Base-by-base conservation (phyloP, 345 rosid species). In the Luvunga scandens region DNA sequence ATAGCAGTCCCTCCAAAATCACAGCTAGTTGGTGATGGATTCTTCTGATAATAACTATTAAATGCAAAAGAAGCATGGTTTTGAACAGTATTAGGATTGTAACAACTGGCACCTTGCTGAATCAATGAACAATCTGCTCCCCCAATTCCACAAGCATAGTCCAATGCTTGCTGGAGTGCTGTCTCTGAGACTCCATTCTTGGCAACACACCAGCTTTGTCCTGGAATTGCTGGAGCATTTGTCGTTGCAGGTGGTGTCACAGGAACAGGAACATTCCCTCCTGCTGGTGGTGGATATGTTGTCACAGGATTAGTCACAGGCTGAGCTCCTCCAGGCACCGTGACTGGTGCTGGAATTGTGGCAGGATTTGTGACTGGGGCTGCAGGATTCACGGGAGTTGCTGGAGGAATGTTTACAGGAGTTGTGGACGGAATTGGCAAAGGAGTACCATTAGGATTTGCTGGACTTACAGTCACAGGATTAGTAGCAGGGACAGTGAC, bases 141-240 rank as follows among this genome's bases (percentile, higher is more conserved):
- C 73, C 95, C 97, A 16, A 80, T 76, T 18, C 99, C 99, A 50
- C 99, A 97, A 0, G 99, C 99, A 77, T 94, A 97, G 82, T 97
- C 98, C 81, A 97, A 86, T 18, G 90, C 99, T 7, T 81, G 50
- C 78, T 97, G 99, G 55, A 94, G 84, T 9, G 89, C 78, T 45
- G 79, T 75, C 80, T 89, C 89, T 5, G 86, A 30, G 1, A 79
- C 90, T 81, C 98, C 98, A n/a, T 79, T 76, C 88, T 66, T 91
- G 30, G 93, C 98, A 67, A 93, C 85, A 45, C 99, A 97, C 98
- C 98, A 97, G 86, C 92, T 88, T 83, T 93, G 95, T 55, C 97
- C 97, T 66, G 91, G 77, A 84, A 62, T 69, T 25, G 89, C 89
- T 7, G 99, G 94, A 75, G 93, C 81, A 85, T 87, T 89, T 67